Evolutionary conservation across 352 stramenopile genomes (phyloP), one percentile per base, ranked within the genome.

Genomic region (Discostella stelligera): DNA sequence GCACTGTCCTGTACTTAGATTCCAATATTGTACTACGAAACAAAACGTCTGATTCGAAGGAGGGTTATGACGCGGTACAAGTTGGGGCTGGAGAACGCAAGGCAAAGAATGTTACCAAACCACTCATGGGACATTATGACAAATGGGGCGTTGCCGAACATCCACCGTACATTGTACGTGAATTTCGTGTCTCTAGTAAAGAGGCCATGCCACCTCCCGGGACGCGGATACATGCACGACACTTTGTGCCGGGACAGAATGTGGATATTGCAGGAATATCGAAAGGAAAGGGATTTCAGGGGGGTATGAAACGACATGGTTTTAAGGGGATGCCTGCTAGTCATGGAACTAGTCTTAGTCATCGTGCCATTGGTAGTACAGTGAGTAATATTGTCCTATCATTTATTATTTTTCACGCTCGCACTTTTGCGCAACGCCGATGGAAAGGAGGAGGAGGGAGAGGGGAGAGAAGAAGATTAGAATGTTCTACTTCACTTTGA

Each of bases 171-270:
- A 88, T 98, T 77, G 85, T 99, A 60, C 88, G 95, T 66, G 96
- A 98, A 86, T 98, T 98, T 85, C 90, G 92, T 49, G 93, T 98
- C 16, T 97, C 94, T 7, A 93, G 97, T 37, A 91, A 97, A 21
- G 75, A 79, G 7, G 69, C 85, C 16, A 55, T 95, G 44, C 70
- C 84, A 9, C 82, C 90, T 14, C 79, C 97, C 8, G 95, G 96
- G 66, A 97, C 94, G 30, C 93, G 85, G 56, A 93, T 99, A 70
- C 95, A 96, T 79, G 96, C 97, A 41, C 80, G 96, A 32, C 97
- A 99, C 86, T 99, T 99, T 89, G 89, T 96, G 23, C 92, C 97
- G 1, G 98, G 98, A 61, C 97, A 99, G 90, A 97, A 95, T 78
- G 94, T 99, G 4, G 97, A 99, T 86, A 91, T 99, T 58, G 93